phyloP scores from a whole-genome alignment of 805 yeast species.

The Barnettozyma siamensis region DNA sequence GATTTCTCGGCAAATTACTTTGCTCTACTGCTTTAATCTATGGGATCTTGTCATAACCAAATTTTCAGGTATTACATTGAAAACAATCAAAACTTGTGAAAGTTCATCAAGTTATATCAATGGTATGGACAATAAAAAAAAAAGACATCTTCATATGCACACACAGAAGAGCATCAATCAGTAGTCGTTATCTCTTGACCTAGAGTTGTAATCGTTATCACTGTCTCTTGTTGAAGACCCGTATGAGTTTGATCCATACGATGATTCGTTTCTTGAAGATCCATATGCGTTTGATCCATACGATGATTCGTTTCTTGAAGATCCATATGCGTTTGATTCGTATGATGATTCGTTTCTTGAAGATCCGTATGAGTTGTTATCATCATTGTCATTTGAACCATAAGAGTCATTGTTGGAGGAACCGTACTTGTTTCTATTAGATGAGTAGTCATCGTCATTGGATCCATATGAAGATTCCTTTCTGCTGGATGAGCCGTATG shows the following conservation, averaged over 20 bases:
- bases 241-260: slow-evolving; percentile 10
- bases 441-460: neutral
- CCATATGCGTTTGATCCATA: neutral
- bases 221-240: slow-evolving; percentile 18
- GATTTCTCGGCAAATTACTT: too few species aligned
- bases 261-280: slow-evolving; percentile 1
- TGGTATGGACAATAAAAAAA: too few species aligned
- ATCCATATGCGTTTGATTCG: neutral
- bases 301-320: neutral
- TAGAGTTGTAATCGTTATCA: slow-evolving; percentile 20
- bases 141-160: too few species aligned
- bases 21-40: too few species aligned
- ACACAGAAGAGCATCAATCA: too few species aligned
- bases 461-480: neutral
- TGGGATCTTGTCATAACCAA: too few species aligned
- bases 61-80: too few species aligned
- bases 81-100: too few species aligned
- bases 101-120: too few species aligned
- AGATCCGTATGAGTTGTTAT: neutral
- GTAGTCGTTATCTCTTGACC: slow-evolving; percentile 10
- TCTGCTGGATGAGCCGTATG: slow-evolving; percentile 9
- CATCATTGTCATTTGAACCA: neutral
- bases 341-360: neutral
- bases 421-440: slow-evolving; percentile 15
- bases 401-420: slow-evolving; percentile 10